Conservation (phyloP, 2,329 filamentous ascomycete species). For the Scortechinia acanthostroma region DNA sequence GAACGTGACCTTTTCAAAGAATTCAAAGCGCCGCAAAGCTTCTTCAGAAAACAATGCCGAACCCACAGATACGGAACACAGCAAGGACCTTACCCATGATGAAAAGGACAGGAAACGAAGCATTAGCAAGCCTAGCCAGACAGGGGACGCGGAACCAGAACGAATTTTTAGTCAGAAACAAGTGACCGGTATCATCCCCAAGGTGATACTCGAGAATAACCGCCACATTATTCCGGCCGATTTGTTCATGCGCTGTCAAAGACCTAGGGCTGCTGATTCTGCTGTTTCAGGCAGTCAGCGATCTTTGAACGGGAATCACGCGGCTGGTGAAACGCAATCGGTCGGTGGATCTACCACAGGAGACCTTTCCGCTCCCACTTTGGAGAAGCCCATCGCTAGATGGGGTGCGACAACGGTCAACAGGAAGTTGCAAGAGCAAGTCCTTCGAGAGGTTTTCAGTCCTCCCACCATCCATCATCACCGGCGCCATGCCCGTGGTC, state of each 20-base stretch:
- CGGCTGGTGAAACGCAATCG: too few relatives aligned
- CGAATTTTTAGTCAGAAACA: constrained; percentile 6
- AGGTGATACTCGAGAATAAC: constrained; percentile 67
- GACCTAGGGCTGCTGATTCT: constrained; percentile 1
- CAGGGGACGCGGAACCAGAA: constrained; percentile 7
- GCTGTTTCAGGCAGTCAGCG: neutral
- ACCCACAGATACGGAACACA: neutral
- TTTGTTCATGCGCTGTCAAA: constrained; percentile 36
- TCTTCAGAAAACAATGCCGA: constrained; percentile 19
- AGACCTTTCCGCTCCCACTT: neutral
- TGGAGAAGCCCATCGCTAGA: neutral
- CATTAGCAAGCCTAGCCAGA: constrained; percentile 3
- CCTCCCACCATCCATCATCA: constrained; percentile 55
- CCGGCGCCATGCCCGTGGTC: constrained; percentile 32
- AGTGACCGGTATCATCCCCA: constrained; percentile 26
- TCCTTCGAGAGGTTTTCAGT: constrained; percentile 60
- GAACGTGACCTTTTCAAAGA: constrained; percentile 64
- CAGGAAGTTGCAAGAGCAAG: constrained; percentile 55
- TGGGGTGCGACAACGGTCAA: constrained; percentile 67
- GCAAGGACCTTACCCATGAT: neutral
- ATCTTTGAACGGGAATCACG: neutral
- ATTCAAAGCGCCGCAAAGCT: constrained; percentile 35
- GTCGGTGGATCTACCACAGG: too few relatives aligned
- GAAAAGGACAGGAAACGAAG: neutral
- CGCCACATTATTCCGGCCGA: constrained; percentile 62